Evolutionary conservation across 2,329 filamentous ascomycete species (phyloP), one percentile per base, ranked within the genome.

Genomic region (Fusarium coffeatum): DNA sequence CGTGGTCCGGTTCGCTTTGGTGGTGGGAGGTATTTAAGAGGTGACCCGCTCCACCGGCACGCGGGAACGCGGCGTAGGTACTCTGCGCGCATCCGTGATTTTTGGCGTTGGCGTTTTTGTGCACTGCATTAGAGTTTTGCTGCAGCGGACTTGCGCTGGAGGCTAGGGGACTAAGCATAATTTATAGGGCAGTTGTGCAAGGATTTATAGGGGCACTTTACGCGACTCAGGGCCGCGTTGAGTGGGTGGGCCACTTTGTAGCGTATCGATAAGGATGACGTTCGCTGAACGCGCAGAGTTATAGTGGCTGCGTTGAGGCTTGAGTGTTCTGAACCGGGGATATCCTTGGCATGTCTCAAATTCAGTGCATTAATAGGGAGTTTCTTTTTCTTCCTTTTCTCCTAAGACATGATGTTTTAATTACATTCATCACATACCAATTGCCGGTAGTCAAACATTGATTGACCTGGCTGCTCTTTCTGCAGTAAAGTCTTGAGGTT

Each of bases 11-110:
- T 64, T 50, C 63, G 64, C 32, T 47, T 59, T 51, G 68, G 61
- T 63, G 62, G 54, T 32, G 65, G 68, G 68, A 72, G 69, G 69
- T 71, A 71, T 71, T 71, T 71, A 71, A 72, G 50, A 69, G 68
- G 53, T 63, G 64, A 53, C 58, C 51, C 40, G 48, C 50, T 66
- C 43, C 41, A 41, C 54, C 53, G 43, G 54, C 50, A 70, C 68
- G 68, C 68, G 68, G 67, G 58, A 62, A 53, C 54, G 63, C 55
- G 64, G 47, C 59, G 30, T 25, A 43, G 40, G 48, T 34, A 20
- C 63, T 37, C 41, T 51, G 56, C 59, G 63, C 53, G 67, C 57
- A 22, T 51, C 63, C 64, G 68, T 65, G 68, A 54, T 42, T 58
- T 67, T 67, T 63, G 63, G 64, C 64, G 66, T 64, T 64, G 53